Percentiles rank a stretch among this genome's conserved stretches.
Conservation (phyloP, 495 filamentous ascomycete genomes). For the Filosporella fistucella region DNA sequence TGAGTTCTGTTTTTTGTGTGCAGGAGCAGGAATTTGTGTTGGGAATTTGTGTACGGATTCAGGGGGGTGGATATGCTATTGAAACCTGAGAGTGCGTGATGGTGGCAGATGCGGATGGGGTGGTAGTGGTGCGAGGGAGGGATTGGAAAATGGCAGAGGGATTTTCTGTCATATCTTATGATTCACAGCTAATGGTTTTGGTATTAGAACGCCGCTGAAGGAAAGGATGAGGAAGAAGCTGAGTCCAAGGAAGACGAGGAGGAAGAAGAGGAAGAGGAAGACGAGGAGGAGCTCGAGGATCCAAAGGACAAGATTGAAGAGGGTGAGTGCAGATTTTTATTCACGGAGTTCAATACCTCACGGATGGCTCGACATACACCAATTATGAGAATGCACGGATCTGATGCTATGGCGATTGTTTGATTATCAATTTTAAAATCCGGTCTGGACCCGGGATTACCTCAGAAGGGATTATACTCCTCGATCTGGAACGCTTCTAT, state of each 20-base stretch:
- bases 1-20: background rate
- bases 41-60: background rate
- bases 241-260: conserved; percentile 43
- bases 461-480: too few relatives aligned
- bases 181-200: background rate
- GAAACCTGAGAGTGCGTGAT: background rate
- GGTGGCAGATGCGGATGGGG: background rate
- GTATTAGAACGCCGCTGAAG: conserved; percentile 2
- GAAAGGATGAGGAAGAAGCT: conserved; percentile 6
- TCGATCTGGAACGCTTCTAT: too few relatives aligned
- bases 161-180: background rate
- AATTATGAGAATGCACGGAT: too few relatives aligned
- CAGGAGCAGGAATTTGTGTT: background rate
- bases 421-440: too few relatives aligned
- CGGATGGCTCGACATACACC: background rate
- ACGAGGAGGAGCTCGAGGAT: conserved; percentile 86
- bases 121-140: background rate
- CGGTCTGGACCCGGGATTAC: too few relatives aligned
- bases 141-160: background rate
- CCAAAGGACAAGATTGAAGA: conserved; percentile 84
- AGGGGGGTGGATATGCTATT: background rate
- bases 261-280: conserved; percentile 67
- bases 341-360: background rate
- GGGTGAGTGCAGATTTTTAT: conserved; percentile 56
- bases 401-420: too few relatives aligned